These are phyloP conservation scores for Amanita exitialis DNA, from an alignment of 768 basidiomycete genomes.

Conservation along the genomic window DNA sequence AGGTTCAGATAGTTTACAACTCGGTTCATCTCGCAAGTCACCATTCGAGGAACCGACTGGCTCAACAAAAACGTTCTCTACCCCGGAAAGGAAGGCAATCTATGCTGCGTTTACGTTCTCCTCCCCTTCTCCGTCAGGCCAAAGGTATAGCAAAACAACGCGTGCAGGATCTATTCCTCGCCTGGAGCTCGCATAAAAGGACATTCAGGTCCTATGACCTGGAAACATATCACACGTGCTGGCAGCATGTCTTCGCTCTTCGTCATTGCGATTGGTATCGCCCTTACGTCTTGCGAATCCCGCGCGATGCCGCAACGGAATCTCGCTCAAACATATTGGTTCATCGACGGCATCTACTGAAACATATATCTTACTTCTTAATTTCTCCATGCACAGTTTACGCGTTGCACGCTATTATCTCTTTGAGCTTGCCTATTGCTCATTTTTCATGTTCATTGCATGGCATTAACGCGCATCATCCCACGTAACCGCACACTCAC, in stretches of 20 bases:
- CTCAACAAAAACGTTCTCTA: constrained; percentile 39
- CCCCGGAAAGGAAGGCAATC: constrained; percentile 64
- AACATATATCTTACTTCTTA: constrained; percentile 2
- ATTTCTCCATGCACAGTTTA: constrained; percentile 5
- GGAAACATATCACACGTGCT: constrained; percentile 5
- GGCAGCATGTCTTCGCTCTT: constrained; percentile 1
- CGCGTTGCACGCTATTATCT: constrained; percentile 2
- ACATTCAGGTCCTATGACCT: constrained; percentile 3
- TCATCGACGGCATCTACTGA: constrained; percentile 2
- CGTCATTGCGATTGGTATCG: neutral
- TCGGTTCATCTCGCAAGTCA: constrained; percentile 13
- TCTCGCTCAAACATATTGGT: neutral
- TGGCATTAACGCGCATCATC: constrained; percentile 1
- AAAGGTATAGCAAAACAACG: constrained; percentile 38
- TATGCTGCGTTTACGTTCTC: constrained; percentile 75
- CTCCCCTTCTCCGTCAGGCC: constrained; percentile 54
- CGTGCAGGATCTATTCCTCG: constrained; percentile 21
- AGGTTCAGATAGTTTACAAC: constrained; percentile 17
- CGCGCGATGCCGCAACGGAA: neutral
- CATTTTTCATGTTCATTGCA: neutral
- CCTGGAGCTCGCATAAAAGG: constrained; percentile 12
- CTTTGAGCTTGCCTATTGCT: neutral
- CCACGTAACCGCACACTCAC: constrained; percentile 1
- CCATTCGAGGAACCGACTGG: constrained; percentile 20
- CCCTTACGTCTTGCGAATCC: neutral